Percentiles rank a stretch among this genome's conserved stretches.
These are phyloP conservation scores for Tilletia indica DNA, from an alignment of 1,284 basidiomycete species.

Conservation along the genomic window DNA sequence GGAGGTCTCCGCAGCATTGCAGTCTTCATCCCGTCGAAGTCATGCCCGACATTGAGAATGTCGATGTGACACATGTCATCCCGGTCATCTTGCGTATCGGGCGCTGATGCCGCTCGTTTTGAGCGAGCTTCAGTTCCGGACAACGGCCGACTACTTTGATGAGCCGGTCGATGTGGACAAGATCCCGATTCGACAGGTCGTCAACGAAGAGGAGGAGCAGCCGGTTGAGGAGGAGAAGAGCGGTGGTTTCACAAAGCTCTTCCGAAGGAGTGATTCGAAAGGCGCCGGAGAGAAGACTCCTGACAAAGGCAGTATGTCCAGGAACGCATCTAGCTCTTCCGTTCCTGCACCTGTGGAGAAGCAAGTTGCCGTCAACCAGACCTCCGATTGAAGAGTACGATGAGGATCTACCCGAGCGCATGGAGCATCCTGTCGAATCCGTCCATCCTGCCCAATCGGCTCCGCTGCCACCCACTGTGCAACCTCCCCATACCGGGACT, in stretches of 20 bases:
- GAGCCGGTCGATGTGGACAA: slow-evolving; percentile 52
- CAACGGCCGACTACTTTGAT: slow-evolving; percentile 55
- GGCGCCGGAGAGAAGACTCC: no score
- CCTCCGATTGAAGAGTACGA: slow-evolving; percentile 27
- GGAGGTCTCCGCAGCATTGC: slow-evolving; percentile 53
- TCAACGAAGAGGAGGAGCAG: slow-evolving; percentile 22
- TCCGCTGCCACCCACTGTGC: background rate
- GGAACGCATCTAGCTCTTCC: no score
- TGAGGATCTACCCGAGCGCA: slow-evolving; percentile 42
- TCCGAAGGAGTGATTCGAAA: slow-evolving; percentile 6
- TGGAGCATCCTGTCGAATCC: slow-evolving; percentile 20
- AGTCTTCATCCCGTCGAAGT: slow-evolving; percentile 50
- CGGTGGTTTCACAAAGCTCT: slow-evolving; percentile 17
- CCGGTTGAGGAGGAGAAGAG: slow-evolving; percentile 7
- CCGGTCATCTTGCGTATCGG: slow-evolving; percentile 52
- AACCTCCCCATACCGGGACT: slow-evolving; percentile 22
- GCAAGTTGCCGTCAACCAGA: background rate
- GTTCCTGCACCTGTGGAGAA: background rate
- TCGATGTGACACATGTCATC: slow-evolving; percentile 53
- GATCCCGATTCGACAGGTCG: slow-evolving; percentile 50
- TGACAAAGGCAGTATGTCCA: no score
- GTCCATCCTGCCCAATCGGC: background rate
- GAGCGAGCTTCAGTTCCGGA: slow-evolving; percentile 52
- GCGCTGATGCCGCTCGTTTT: slow-evolving; percentile 53
- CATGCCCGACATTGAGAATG: slow-evolving; percentile 52